phyloP scores from a whole-genome alignment of 1,284 basidiomycete species.

The Pterula multifida region DNA sequence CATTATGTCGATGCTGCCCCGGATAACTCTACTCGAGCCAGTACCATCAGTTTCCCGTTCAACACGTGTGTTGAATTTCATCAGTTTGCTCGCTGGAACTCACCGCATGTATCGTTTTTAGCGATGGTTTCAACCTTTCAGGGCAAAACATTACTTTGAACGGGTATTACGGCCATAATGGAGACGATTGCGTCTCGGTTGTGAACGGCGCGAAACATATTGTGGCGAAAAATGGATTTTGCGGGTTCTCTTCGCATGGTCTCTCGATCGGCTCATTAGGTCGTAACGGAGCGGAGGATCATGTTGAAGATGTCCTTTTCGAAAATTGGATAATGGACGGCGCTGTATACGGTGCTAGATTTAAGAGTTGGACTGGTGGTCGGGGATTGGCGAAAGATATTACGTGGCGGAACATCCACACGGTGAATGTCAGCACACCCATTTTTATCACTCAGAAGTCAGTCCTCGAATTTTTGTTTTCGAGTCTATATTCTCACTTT shows the following conservation, averaged over 20 bases:
- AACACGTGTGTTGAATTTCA: constrained; percentile 25
- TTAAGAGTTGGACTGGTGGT: constrained; percentile 35
- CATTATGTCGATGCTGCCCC: constrained; percentile 33
- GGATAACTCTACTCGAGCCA: constrained; percentile 24
- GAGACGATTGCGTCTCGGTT: constrained; percentile 36
- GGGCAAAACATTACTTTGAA: constrained; percentile 32
- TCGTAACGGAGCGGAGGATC: constrained; percentile 23
- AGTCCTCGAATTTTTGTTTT: constrained; percentile 4
- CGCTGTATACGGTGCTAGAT: constrained; percentile 34
- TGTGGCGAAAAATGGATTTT: constrained; percentile 30
- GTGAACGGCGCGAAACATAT: constrained; percentile 32
- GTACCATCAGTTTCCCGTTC: constrained; percentile 31
- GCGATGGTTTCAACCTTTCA: constrained; percentile 30
- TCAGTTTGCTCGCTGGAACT: neutral
- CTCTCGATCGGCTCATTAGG: constrained; percentile 35
- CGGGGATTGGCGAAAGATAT: constrained; percentile 31
- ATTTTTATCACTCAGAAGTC: constrained; percentile 37
- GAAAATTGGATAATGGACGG: constrained; percentile 34
- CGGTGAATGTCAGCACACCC: constrained; percentile 28
- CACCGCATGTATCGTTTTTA: neutral
- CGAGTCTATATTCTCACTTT: constrained; percentile 1
- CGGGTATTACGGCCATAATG: constrained; percentile 32
- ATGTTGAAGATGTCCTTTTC: constrained; percentile 27
- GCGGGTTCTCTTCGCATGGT: constrained; percentile 35
- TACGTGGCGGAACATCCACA: constrained; percentile 32